These are phyloP conservation scores for Ogataea philodendri DNA, from an alignment of 805 yeast species.

Conservation along the genomic window DNA sequence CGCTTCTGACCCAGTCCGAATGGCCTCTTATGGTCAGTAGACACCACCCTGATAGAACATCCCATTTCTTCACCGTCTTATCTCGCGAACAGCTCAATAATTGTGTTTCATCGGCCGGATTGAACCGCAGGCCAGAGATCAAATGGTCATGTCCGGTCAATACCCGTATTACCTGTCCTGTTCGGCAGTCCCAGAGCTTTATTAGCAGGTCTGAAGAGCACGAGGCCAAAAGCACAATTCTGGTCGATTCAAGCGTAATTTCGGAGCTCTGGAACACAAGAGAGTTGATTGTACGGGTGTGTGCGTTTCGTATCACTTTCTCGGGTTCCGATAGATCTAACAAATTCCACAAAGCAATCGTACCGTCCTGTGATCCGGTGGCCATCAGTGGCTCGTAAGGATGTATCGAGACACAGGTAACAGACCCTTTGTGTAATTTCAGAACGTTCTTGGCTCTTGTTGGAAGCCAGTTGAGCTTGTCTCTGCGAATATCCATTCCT, in stretches of 20 bases:
- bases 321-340: constrained; percentile 60
- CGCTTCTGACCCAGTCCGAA: constrained; percentile 80
- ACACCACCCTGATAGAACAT: constrained; percentile 65
- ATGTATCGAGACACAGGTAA: constrained; percentile 67
- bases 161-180: constrained; percentile 42
- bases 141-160: constrained; percentile 87
- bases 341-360: constrained; percentile 68
- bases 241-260: constrained; percentile 22
- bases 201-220: constrained; percentile 53
- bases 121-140: constrained; percentile 61
- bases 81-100: constrained; percentile 67
- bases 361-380: constrained; percentile 71
- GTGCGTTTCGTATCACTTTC: constrained; percentile 61
- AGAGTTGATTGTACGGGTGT: constrained; percentile 64
- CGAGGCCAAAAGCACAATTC: constrained; percentile 42
- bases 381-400: constrained; percentile 67
- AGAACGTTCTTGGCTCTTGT: constrained; percentile 41
- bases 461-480: constrained; percentile 64
- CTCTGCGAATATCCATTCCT: constrained; percentile 18
- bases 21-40: constrained; percentile 69
- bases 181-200: constrained; percentile 65
- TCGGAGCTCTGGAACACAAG: constrained; percentile 54
- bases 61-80: constrained; percentile 61
- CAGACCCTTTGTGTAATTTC: constrained; percentile 56
- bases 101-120: constrained; percentile 42